A percentile compares a stretch with the other conserved stretches of the same genome.
Evolutionary conservation across 768 basidiomycete species (phyloP).

Genomic region (Lactarius psammicola): DNA sequence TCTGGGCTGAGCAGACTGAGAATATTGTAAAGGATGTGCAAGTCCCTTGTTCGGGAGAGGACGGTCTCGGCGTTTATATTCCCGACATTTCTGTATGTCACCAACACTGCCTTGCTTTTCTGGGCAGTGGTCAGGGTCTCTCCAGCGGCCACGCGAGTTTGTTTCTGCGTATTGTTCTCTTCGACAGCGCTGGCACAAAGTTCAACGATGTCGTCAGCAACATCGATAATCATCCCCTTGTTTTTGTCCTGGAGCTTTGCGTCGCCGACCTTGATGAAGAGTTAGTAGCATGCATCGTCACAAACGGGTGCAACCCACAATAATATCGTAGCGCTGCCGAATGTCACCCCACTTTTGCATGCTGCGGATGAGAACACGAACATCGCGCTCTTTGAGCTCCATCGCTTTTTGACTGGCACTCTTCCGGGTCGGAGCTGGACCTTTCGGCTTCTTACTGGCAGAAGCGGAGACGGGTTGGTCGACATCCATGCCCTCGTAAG

Average conservation of each 20-base stretch:
- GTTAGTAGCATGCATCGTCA: slow-evolving; percentile 14
- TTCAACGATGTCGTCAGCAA: slow-evolving; percentile 89
- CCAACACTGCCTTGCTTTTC: slow-evolving; percentile 96
- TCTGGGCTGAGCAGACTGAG: slow-evolving; percentile 59
- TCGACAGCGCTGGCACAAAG: slow-evolving; percentile 81
- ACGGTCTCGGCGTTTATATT: slow-evolving; percentile 99
- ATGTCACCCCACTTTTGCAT: slow-evolving; percentile 98
- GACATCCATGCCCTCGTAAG: slow-evolving; percentile 93
- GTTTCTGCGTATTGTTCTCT: slow-evolving; percentile 80
- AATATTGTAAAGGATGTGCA: slow-evolving; percentile 82
- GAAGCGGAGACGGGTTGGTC: slow-evolving; percentile 64
- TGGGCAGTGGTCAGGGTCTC: slow-evolving; percentile 90
- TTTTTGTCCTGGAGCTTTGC: slow-evolving; percentile 93
- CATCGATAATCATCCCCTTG: slow-evolving; percentile 84
- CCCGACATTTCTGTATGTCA: slow-evolving; percentile 83
- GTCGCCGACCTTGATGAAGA: slow-evolving; percentile 65
- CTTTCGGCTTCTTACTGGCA: slow-evolving; percentile 72
- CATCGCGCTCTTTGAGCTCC: slow-evolving; percentile 96
- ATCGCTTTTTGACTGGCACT: slow-evolving; percentile 91
- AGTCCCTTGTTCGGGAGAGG: slow-evolving; percentile 82
- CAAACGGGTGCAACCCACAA: slow-evolving; percentile 58
- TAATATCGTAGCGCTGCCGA: slow-evolving; percentile 87
- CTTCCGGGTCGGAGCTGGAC: slow-evolving; percentile 74
- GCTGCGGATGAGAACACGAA: slow-evolving; percentile 91
- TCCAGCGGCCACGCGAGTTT: slow-evolving; percentile 69